Percentiles rank a stretch among this genome's conserved stretches.
These are phyloP conservation scores for Nannizzia gypsea DNA, from an alignment of 2,329 filamentous ascomycete species.

Conservation along the genomic window DNA sequence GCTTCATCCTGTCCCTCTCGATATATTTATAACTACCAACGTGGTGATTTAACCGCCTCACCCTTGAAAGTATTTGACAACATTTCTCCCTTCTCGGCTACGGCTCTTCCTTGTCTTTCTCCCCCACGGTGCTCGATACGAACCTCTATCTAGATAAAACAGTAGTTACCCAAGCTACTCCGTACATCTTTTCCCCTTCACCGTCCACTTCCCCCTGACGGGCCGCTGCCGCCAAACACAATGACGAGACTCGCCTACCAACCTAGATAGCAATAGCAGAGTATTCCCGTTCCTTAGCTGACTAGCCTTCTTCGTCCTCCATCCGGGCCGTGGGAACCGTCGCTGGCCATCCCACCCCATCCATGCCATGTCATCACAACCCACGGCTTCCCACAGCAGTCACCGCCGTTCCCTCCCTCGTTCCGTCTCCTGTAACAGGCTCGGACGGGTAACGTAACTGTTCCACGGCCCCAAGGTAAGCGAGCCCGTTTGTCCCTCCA, in stretches of 20 bases:
- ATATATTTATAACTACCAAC: not conserved
- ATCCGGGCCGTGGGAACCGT: not conserved
- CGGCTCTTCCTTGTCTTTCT: not conserved
- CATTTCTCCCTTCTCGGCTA: not conserved
- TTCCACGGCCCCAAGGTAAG: too few relatives aligned
- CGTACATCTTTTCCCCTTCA: not conserved
- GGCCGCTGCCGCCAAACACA: not conserved
- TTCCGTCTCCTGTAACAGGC: too few relatives aligned
- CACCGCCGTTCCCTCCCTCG: not conserved
- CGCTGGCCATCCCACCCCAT: not conserved
- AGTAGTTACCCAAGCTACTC: too few relatives aligned
- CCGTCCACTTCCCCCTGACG: constrained; percentile 3
- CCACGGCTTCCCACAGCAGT: not conserved
- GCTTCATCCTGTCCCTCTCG: not conserved
- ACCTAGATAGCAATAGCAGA: too few relatives aligned
- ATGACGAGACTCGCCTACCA: not conserved
- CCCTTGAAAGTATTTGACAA: not conserved
- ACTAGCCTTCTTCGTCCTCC: not conserved
- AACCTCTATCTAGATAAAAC: not conserved
- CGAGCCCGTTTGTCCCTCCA: too few relatives aligned
- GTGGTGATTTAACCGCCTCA: not conserved
- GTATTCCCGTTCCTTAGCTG: not conserved
- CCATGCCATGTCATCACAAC: not conserved
- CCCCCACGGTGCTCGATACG: not conserved
- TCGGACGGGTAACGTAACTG: too few relatives aligned